phyloP scores from a whole-genome alignment of 2,329 filamentous ascomycete genomes.

The Alternaria ventricosa region DNA sequence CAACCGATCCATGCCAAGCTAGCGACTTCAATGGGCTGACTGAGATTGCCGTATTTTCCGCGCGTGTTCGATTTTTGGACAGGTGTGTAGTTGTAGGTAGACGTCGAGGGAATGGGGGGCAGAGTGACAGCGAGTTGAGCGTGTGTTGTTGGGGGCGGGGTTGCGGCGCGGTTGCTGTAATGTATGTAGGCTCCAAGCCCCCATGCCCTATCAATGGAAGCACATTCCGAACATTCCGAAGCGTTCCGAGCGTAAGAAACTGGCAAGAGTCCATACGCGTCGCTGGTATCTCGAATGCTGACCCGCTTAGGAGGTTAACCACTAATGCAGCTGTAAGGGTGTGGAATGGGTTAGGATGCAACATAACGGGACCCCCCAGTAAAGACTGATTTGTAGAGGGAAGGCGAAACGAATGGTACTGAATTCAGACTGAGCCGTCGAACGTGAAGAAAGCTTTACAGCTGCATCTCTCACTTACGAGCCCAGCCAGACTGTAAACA shows the following conservation, averaged over 20 bases:
- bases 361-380: background rate
- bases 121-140: background rate
- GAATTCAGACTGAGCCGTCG: too few species aligned
- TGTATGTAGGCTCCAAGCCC: background rate
- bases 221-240: background rate
- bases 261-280: too few species aligned
- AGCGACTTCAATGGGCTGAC: background rate
- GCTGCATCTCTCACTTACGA: too few species aligned
- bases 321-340: too few species aligned
- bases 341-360: background rate
- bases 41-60: background rate
- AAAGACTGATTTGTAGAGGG: background rate
- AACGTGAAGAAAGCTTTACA: too few species aligned
- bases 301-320: too few species aligned
- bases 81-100: background rate
- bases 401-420: background rate
- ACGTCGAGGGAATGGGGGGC: background rate
- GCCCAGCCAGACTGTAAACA: background rate
- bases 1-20: conserved; percentile 14
- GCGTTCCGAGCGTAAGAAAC: background rate
- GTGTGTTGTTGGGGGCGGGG: background rate
- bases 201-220: background rate
- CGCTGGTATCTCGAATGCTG: too few species aligned
- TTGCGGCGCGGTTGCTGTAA: background rate
- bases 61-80: background rate